Base-by-base conservation (phyloP, 2,329 filamentous ascomycete genomes). In the Aureobasidium mangrovei region DNA sequence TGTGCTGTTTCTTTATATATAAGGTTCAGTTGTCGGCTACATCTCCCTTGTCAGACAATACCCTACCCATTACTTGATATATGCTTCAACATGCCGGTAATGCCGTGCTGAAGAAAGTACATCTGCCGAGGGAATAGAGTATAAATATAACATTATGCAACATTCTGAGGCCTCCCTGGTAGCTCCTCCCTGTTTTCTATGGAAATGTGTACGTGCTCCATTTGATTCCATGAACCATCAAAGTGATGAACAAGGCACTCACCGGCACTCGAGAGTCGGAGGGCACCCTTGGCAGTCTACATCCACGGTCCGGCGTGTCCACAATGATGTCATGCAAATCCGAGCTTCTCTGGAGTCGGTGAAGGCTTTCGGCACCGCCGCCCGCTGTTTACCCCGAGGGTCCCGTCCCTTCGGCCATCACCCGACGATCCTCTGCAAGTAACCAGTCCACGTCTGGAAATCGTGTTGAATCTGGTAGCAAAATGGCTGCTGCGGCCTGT, bases 301-400 rank as follows among this genome's bases (percentile, higher is more conserved):
- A 18, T 18, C 8, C 7, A 35, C 12, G 35, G 9, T 28, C 5
- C 38, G 44, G 44, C n/a, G 33, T 48, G 33, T 24, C 45, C 45
- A 18, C 45, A 38, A 1, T 18, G 32, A 18, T 38, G 45, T 48
- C 45, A 29, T 48, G 10, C 5, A 18, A 24, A 35, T 32, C 33
- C 39, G 45, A 38, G 18, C 1, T 6, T 10, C 32, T 10, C 6
- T 33, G 32, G 32, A 10, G 32, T 33, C 32, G 10, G 26, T 24
- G n/a, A 40, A 40, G 46, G 46, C 46, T 49, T 49, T 32, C 36
- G 46, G 46, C 35, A 28, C 46, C 46, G 46, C 39, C 46, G 46
- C 27, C 46, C 45, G 45, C 29, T 10, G 12, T 2, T 2, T 24
- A 5, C 9, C 31, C 2, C 4, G 18, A 18, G 18, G 18, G 18